phyloP scores from a whole-genome alignment of 2,329 filamentous ascomycete genomes.

The Geoglossum cookeanum region DNA sequence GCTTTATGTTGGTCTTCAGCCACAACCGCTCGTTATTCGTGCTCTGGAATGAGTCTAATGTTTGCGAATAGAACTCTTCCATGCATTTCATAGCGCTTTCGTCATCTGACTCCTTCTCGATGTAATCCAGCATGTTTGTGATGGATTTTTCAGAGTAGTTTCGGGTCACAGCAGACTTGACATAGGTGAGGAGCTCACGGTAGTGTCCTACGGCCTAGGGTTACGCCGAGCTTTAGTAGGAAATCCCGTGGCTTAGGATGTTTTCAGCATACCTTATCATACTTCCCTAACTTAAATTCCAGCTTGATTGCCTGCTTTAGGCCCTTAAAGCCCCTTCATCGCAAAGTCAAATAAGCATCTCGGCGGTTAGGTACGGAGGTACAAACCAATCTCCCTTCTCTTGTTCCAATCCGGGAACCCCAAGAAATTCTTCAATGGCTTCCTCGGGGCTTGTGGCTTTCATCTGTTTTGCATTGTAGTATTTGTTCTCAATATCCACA shows the following conservation, averaged over 20 bases:
- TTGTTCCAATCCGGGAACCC: conserved; percentile 60
- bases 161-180: conserved; percentile 87
- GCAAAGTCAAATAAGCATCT: neutral
- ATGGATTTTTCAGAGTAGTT: conserved; percentile 99
- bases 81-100: conserved; percentile 60
- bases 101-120: conserved; percentile 70
- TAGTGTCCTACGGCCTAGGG: conserved; percentile 75
- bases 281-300: conserved; percentile 81
- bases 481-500: conserved; percentile 96
- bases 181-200: conserved; percentile 85
- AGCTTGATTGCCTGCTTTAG: conserved; percentile 96
- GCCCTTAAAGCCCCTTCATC: conserved; percentile 67
- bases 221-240: neutral
- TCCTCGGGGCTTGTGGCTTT: conserved; percentile 74
- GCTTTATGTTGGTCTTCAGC: conserved; percentile 97
- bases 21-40: conserved; percentile 95
- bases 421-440: conserved; percentile 83
- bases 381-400: conserved; percentile 82
- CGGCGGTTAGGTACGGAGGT: neutral
- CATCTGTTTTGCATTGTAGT: conserved; percentile 97
- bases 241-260: neutral
- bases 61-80: conserved; percentile 89
- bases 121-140: conserved; percentile 97
- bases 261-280: conserved; percentile 43
- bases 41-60: conserved; percentile 83